Percentiles rank a stretch among this genome's conserved stretches.
Conservation (phyloP, 2,329 filamentous ascomycete species). For the Calonectria ilicicola region DNA sequence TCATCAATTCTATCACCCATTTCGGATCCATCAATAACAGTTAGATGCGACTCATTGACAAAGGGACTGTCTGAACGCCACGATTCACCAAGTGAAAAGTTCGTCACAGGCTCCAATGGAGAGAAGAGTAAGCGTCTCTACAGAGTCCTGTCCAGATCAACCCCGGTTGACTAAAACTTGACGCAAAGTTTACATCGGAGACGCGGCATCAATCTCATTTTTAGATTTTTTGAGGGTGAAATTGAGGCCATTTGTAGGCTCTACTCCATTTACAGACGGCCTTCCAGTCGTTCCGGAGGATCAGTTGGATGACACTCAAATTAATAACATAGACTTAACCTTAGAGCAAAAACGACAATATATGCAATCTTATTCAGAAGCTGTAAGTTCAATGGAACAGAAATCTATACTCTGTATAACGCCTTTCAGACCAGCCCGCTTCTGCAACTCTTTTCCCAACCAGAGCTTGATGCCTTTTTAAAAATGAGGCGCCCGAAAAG, state of each 20-base stretch:
- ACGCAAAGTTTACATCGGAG: not conserved
- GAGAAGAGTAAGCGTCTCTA: not conserved
- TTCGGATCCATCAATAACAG: not conserved
- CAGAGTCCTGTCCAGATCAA: too few species aligned
- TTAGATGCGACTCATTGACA: not conserved
- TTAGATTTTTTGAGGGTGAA: not conserved
- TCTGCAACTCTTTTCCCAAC: constrained; percentile 24
- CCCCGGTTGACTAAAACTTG: too few species aligned
- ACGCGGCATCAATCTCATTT: not conserved
- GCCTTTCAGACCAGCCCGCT: constrained; percentile 22
- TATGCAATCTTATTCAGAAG: constrained; percentile 24
- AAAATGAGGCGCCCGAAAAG: not conserved
- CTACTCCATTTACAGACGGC: not conserved
- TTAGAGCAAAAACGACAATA: not conserved
- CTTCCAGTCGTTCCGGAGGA: not conserved
- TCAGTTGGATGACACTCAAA: not conserved
- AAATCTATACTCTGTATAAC: too few species aligned
- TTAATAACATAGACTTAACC: not conserved
- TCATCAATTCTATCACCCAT: not conserved
- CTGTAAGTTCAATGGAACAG: constrained; percentile 24
- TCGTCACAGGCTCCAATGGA: not conserved
- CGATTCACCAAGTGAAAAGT: not conserved
- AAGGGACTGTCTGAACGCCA: not conserved
- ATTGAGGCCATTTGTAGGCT: not conserved
- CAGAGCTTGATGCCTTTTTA: constrained; percentile 11